Conservation (phyloP, 495 filamentous ascomycete genomes). For the Talaromyces borbonicus region DNA sequence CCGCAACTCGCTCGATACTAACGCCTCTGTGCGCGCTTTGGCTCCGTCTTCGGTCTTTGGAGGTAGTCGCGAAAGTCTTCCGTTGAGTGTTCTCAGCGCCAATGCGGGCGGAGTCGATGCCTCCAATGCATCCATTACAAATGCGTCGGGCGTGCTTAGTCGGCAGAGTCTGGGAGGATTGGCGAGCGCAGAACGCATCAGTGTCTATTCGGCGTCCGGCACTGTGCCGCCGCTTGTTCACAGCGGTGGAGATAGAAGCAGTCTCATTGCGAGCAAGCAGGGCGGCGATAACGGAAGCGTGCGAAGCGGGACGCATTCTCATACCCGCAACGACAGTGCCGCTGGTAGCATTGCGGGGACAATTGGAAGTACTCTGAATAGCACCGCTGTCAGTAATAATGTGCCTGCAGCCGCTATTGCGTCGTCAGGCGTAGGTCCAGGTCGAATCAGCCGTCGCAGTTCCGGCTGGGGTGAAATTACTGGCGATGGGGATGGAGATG, state of each 20-base stretch:
- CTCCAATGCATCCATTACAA: conserved; percentile 42
- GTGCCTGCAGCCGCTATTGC: conserved; percentile 21
- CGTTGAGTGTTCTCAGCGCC: conserved; percentile 77
- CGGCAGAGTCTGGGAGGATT: conserved; percentile 51
- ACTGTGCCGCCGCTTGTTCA: conserved; percentile 45
- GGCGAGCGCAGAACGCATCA: conserved; percentile 65
- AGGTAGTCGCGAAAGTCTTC: conserved; percentile 77
- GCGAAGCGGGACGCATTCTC: conserved; percentile 64
- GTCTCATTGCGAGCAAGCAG: conserved; percentile 67
- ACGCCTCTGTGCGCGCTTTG: conserved; percentile 86
- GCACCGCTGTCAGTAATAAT: neutral
- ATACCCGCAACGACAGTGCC: conserved; percentile 73
- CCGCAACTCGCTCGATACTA: conserved; percentile 85
- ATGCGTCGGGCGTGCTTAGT: conserved; percentile 31
- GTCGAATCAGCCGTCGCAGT: conserved; percentile 49
- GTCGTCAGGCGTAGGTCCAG: conserved; percentile 30
- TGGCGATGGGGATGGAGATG: too few relatives aligned
- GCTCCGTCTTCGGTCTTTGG: conserved; percentile 90
- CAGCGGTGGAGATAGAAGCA: conserved; percentile 59
- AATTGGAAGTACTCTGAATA: conserved; percentile 45
- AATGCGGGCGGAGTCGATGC: conserved; percentile 51
- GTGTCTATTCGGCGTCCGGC: conserved; percentile 76
- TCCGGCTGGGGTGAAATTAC: conserved; percentile 53
- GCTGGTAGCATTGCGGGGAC: conserved; percentile 60
- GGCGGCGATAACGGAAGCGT: conserved; percentile 75